These are phyloP conservation scores for Candida sojae DNA, from an alignment of 1,139 yeast genomes.

Conservation along the genomic window DNA sequence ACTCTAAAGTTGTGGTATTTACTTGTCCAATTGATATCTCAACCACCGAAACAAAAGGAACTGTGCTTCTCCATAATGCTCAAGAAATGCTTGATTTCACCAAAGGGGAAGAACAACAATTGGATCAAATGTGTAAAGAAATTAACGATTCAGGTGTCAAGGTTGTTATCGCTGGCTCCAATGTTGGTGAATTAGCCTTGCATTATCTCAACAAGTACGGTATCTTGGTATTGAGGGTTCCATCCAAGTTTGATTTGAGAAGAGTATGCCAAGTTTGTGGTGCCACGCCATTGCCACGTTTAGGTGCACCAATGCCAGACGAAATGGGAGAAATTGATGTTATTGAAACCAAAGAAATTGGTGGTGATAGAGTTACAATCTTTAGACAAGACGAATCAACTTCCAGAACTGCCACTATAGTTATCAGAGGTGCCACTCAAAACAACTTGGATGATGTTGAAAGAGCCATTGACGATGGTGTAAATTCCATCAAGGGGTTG, in stretches of 20 bases:
- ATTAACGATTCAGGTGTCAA: slow-evolving; percentile 81
- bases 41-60: slow-evolving; percentile 95
- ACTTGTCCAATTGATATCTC: slow-evolving; percentile 94
- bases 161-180: slow-evolving; percentile 91
- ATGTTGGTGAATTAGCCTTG: slow-evolving; percentile 88
- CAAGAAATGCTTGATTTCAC: slow-evolving; percentile 95
- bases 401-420: slow-evolving; percentile 81
- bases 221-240: slow-evolving; percentile 83
- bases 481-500: slow-evolving; percentile 86
- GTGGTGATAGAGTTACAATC: slow-evolving; percentile 95
- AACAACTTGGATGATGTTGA: slow-evolving; percentile 91
- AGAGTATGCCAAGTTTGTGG: slow-evolving; percentile 96
- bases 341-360: slow-evolving; percentile 91
- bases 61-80: slow-evolving; percentile 92
- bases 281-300: slow-evolving; percentile 91
- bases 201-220: slow-evolving; percentile 89
- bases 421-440: slow-evolving; percentile 97
- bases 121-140: slow-evolving; percentile 84
- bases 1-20: slow-evolving; percentile 86
- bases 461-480: slow-evolving; percentile 97
- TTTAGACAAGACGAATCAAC: slow-evolving; percentile 83
- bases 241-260: slow-evolving; percentile 91
- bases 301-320: slow-evolving; percentile 95
- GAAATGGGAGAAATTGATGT: slow-evolving; percentile 88
- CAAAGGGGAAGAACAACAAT: slow-evolving; percentile 93